A percentile compares a stretch with the other conserved stretches of the same genome.
Conservation (phyloP, 1,284 basidiomycete genomes). For the Golubevia pallescens region DNA sequence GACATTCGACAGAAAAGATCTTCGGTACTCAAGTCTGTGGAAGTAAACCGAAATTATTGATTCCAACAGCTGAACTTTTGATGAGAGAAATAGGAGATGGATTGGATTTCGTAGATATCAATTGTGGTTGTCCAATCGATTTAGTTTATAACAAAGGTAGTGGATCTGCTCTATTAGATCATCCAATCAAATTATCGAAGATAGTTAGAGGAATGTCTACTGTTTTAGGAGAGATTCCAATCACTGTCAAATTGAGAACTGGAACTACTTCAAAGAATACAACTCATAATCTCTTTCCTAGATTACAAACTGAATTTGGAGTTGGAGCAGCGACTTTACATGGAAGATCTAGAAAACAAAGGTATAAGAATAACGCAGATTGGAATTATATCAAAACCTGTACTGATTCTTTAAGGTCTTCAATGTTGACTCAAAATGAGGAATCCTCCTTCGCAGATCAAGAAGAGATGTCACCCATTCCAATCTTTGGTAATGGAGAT, state of each 20-base stretch:
- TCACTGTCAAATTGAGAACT: conserved; percentile 93
- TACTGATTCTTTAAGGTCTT: neutral
- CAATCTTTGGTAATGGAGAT: conserved; percentile 95
- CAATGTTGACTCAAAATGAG: conserved; percentile 49
- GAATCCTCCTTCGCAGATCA: conserved; percentile 18
- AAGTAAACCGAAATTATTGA: conserved; percentile 47
- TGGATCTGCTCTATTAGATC: conserved; percentile 87
- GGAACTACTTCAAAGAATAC: conserved; percentile 73
- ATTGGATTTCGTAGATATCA: conserved; percentile 90
- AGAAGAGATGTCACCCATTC: conserved; percentile 74
- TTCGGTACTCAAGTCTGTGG: conserved; percentile 62
- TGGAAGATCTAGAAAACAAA: conserved; percentile 67
- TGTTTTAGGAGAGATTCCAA: conserved; percentile 86
- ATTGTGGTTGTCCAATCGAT: conserved; percentile 97
- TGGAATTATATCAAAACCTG: conserved; percentile 40
- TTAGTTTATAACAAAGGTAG: conserved; percentile 90
- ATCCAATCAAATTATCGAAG: conserved; percentile 80
- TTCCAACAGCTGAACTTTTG: conserved; percentile 54
- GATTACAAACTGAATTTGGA: conserved; percentile 78
- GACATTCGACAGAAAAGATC: conserved; percentile 53
- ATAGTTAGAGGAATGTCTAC: conserved; percentile 90
- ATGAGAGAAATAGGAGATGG: conserved; percentile 65
- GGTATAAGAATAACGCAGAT: conserved; percentile 61
- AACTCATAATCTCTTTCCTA: conserved; percentile 86
- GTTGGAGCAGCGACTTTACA: conserved; percentile 84